Evolutionary conservation across 176 grass and related monocot genomes (phyloP).

Genomic region (Zea luxurians): DNA sequence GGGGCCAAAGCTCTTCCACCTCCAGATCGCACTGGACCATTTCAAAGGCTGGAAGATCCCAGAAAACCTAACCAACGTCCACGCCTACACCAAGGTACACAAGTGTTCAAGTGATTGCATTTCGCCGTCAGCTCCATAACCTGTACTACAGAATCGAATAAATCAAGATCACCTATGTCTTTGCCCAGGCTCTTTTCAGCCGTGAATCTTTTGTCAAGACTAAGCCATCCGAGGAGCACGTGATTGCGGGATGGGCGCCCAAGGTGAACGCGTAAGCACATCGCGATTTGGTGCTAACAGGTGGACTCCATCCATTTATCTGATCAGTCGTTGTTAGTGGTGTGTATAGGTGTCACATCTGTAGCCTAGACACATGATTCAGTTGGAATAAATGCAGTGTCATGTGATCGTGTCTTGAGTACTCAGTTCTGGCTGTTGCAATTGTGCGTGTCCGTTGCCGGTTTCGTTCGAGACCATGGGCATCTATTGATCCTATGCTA

Average conservation of each 20-base stretch:
- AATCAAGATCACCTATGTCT: background rate
- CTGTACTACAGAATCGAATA: background rate
- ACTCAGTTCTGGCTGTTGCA: background rate
- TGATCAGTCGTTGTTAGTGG: conserved; percentile 1
- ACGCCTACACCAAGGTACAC: conserved; percentile 64
- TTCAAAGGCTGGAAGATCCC: conserved; percentile 93
- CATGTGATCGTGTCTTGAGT: too few relatives aligned
- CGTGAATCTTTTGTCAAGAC: conserved; percentile 78
- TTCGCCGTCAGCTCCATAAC: background rate
- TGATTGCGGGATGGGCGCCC: conserved; percentile 73
- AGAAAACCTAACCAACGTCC: conserved; percentile 51
- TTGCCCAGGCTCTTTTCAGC: conserved; percentile 66
- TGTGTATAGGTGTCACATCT: background rate
- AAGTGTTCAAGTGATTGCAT: background rate
- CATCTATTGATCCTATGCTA: background rate
- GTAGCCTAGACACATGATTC: background rate
- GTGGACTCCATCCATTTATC: too few relatives aligned
- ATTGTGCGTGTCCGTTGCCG: background rate
- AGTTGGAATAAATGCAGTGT: too few relatives aligned
- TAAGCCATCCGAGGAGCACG: conserved; percentile 66
- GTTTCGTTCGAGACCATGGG: background rate
- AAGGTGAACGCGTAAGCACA: conserved; percentile 45
- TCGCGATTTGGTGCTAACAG: too few relatives aligned
- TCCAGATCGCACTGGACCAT: conserved; percentile 60
- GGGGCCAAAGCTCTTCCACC: conserved; percentile 82